Conservation (phyloP, 495 filamentous ascomycete species). For the Immersiella caudata region DNA sequence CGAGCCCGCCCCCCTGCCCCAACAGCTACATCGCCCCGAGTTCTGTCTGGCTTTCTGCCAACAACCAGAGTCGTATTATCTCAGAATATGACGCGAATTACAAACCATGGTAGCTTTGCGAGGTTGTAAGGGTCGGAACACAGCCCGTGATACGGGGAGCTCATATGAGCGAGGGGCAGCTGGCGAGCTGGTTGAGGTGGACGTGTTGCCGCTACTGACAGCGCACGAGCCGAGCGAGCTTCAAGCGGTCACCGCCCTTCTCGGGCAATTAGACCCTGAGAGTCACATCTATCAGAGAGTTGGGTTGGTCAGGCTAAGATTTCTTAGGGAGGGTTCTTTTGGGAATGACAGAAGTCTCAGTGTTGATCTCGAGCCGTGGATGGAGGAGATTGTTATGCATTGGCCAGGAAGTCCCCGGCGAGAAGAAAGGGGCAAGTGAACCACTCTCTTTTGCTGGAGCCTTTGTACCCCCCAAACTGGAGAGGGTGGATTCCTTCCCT, state of each 20-base stretch:
- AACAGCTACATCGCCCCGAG: slow-evolving; percentile 7
- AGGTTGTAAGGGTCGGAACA: not conserved
- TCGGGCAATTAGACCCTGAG: not conserved
- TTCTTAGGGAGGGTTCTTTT: too few species aligned
- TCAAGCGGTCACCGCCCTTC: not conserved
- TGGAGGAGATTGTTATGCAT: too few species aligned
- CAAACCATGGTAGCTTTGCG: not conserved
- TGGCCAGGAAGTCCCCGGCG: too few species aligned
- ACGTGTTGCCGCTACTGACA: not conserved
- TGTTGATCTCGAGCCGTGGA: too few species aligned
- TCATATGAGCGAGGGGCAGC: not conserved
- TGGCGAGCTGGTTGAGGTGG: slow-evolving; percentile 2
- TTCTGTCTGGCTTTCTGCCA: not conserved
- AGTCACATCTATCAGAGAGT: not conserved
- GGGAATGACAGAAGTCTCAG: too few species aligned
- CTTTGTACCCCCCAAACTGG: too few species aligned
- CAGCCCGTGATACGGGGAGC: not conserved
- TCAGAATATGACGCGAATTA: too few species aligned
- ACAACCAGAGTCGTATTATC: not conserved
- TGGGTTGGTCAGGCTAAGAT: not conserved
- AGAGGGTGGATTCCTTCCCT: too few species aligned
- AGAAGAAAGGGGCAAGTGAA: too few species aligned
- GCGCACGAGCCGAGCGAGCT: not conserved
- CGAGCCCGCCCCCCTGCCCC: too few species aligned
- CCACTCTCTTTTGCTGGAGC: too few species aligned